These are phyloP conservation scores for Hyphopichia wangnamkhiaoensis DNA, from an alignment of 1,139 yeast genomes.

Conservation along the genomic window DNA sequence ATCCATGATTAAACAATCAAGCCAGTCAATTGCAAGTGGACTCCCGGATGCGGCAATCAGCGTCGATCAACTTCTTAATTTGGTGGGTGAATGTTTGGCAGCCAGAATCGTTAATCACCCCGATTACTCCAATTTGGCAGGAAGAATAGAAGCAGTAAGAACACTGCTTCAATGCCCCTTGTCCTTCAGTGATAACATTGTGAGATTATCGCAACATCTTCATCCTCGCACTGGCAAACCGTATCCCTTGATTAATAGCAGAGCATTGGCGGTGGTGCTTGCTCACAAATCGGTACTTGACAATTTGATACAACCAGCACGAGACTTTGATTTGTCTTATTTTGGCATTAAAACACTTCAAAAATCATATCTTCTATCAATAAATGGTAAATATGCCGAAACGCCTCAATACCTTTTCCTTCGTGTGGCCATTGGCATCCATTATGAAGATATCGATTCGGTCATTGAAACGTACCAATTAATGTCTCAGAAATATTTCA, in stretches of 20 bases:
- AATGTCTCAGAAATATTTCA: constrained; percentile 53
- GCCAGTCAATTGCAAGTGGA: constrained; percentile 22
- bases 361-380: constrained; percentile 44
- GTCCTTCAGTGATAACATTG: constrained; percentile 37
- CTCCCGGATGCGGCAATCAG: constrained; percentile 34
- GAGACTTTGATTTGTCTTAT: constrained; percentile 47
- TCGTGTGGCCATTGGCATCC: constrained; percentile 57
- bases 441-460: constrained; percentile 36
- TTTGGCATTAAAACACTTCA: constrained; percentile 57
- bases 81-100: constrained; percentile 48
- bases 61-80: constrained; percentile 33
- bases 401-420: constrained; percentile 53
- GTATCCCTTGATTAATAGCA: constrained; percentile 22
- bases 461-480: constrained; percentile 51
- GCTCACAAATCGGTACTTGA: constrained; percentile 36
- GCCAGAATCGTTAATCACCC: constrained; percentile 47
- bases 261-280: constrained; percentile 30
- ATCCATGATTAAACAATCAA: constrained; percentile 23
- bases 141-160: constrained; percentile 39
- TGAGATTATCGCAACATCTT: constrained; percentile 16
- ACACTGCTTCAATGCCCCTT: constrained; percentile 28
- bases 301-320: constrained; percentile 30
- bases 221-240: constrained; percentile 13
- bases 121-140: constrained; percentile 49
- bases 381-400: constrained; percentile 39